Base-by-base conservation (phyloP, 441 rosid genomes). In the Populus hybrid region DNA sequence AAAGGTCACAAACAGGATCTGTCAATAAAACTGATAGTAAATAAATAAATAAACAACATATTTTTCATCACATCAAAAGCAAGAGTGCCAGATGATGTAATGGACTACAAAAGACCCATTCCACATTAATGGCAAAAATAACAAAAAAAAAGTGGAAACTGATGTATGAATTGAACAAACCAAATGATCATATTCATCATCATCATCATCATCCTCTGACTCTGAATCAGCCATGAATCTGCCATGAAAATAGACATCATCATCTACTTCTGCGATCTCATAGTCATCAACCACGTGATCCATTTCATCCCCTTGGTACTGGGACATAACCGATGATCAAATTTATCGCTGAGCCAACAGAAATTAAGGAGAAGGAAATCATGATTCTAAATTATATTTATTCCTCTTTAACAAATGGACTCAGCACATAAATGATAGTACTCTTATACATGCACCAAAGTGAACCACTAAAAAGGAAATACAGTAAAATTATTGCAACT, bases 161-260 rank as follows among this genome's bases (percentile, higher is more conserved):
- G 6, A 16, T 35, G 24, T 23, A 63, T 30, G 71, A 61, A 83
- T 18, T 50, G 59, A 63, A 78, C 81, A 75, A 74, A 87, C 90
- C 90, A 80, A 69, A 77, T 82, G 80, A 81, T 83, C 86, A 80
- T 85, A 84, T 69, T 85, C 87, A 28, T 85, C 86, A 9, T 86
- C 94, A 36, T 87, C 75, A 73, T 91, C 94, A 73, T 89, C 97
- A 21, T 81, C 86, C 74, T 89, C 97, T 3, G 95, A 89, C 72
- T 92, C 95, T 9, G 90, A 89, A 30, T 86, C 89, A 70, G 87
- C 87, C 91, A 88, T 82, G 40, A 83, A 46, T 82, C 90, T 87
- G 70, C 83, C 88, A n/a, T 80, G 86, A 67, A 86, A 86, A 40
- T 83, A 81, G 80, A 80, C 63, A 38, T 88, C 90, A 70, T 83